These are phyloP conservation scores for Pythium sp. DNA, from an alignment of 352 stramenopile genomes.

Conservation along the genomic window DNA sequence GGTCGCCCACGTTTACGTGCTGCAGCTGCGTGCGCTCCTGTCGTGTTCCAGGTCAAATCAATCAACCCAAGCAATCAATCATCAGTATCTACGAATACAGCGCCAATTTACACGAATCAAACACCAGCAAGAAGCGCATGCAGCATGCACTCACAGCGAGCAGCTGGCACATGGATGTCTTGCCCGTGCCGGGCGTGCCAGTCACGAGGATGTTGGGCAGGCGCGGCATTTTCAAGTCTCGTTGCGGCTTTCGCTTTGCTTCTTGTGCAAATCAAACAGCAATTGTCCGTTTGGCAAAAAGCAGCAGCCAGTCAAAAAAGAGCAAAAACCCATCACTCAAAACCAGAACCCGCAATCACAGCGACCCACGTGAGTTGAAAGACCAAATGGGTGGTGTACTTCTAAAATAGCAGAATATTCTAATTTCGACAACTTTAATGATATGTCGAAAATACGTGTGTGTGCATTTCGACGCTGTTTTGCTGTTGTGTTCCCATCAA, in stretches of 20 bases:
- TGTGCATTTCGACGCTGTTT: no score
- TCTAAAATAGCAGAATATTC: no score
- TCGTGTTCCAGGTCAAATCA: not conserved
- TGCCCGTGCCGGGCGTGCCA: constrained; percentile 95
- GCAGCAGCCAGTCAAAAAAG: constrained; percentile 7
- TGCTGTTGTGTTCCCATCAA: no score
- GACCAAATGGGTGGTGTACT: no score
- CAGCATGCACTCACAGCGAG: constrained; percentile 59
- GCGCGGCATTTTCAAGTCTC: constrained; percentile 32
- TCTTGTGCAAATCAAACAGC: not conserved
- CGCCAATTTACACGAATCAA: not conserved
- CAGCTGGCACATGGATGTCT: constrained; percentile 93
- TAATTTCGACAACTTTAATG: no score
- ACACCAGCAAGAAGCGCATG: not conserved
- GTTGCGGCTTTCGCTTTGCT: not conserved
- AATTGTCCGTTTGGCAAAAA: constrained; percentile 4
- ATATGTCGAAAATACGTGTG: no score
- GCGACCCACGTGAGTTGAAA: no score
- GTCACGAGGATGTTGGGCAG: constrained; percentile 97
- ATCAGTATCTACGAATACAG: constrained; percentile 11
- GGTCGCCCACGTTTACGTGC: constrained; percentile 94
- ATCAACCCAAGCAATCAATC: constrained; percentile 9
- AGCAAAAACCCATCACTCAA: not conserved
- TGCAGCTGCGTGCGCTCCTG: constrained; percentile 83
- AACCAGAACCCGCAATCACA: not conserved